phyloP scores from a whole-genome alignment of 176 grass and related monocot genomes.

The Aegilops tauschii region DNA sequence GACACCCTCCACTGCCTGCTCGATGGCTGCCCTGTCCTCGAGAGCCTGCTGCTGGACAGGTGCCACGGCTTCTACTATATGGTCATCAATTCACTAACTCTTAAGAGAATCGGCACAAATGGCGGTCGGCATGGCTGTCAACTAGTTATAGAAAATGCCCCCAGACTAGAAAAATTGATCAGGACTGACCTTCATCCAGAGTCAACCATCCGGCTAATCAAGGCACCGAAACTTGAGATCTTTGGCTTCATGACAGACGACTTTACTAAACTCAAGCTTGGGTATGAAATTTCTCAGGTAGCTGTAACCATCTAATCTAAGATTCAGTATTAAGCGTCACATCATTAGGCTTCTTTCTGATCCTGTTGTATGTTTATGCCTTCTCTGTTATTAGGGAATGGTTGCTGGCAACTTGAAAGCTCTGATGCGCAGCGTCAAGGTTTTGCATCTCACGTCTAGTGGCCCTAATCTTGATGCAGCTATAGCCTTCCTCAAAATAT shows the following conservation, averaged over 20 bases:
- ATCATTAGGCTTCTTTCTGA: neutral
- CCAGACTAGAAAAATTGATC: neutral
- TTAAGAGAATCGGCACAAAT: too few relatives aligned
- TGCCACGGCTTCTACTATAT: too few relatives aligned
- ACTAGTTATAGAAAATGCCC: neutral
- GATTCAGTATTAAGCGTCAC: neutral
- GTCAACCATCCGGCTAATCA: neutral
- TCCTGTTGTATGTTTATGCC: neutral
- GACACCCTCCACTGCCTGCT: too few relatives aligned
- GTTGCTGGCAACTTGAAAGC: neutral
- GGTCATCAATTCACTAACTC: too few relatives aligned
- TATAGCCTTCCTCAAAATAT: neutral
- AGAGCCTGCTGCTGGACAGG: too few relatives aligned
- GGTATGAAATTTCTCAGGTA: neutral
- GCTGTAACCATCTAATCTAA: neutral
- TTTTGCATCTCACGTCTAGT: neutral
- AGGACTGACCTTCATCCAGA: neutral
- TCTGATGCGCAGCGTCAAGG: neutral
- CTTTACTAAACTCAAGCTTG: neutral
- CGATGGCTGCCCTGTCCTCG: too few relatives aligned
- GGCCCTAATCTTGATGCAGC: constrained; percentile 3
- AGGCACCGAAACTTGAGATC: neutral
- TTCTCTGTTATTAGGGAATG: neutral
- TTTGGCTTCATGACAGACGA: neutral
- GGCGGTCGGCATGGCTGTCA: too few relatives aligned